phyloP scores from a whole-genome alignment of 2,329 filamentous ascomycete genomes.

The Ophiobolus disseminans region DNA sequence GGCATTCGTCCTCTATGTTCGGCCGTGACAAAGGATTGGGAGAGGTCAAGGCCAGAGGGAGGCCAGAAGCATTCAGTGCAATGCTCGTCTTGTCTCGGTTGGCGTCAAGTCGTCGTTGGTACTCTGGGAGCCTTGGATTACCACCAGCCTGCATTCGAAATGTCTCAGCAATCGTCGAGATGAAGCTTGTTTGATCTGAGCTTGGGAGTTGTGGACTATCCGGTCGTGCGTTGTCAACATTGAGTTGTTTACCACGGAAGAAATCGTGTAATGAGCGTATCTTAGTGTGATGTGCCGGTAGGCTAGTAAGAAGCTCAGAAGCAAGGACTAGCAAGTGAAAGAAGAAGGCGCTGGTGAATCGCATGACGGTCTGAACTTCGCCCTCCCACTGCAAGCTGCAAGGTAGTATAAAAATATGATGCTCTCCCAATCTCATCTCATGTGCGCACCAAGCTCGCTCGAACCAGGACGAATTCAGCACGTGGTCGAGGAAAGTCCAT shows the following conservation, averaged over 20 bases:
- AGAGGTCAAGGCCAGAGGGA: slow-evolving; percentile 48
- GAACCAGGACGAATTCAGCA: slow-evolving; percentile 53
- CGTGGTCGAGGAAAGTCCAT: slow-evolving; percentile 41
- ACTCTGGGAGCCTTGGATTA: slow-evolving; percentile 50
- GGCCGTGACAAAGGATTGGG: slow-evolving; percentile 37
- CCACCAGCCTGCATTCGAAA: slow-evolving; percentile 53
- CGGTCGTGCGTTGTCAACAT: slow-evolving; percentile 17
- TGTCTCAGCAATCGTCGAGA: slow-evolving; percentile 43
- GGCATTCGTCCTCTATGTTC: slow-evolving; percentile 49
- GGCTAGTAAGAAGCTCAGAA: slow-evolving; percentile 26
- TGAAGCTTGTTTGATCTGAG: slow-evolving; percentile 14
- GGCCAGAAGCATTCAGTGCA: slow-evolving; percentile 49
- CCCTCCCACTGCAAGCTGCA: slow-evolving; percentile 36
- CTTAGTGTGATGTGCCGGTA: slow-evolving; percentile 18
- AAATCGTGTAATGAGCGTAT: slow-evolving; percentile 31
- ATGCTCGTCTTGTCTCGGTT: slow-evolving; percentile 54
- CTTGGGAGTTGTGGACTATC: slow-evolving; percentile 18
- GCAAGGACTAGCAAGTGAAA: slow-evolving; percentile 50
- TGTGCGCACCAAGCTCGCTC: slow-evolving; percentile 55
- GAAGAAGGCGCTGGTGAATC: slow-evolving; percentile 53
- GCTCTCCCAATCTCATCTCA: slow-evolving; percentile 52
- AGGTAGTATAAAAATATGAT: slow-evolving; percentile 52
- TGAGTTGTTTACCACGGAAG: slow-evolving; percentile 20
- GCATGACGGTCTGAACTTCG: slow-evolving; percentile 35
- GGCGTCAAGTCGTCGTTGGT: slow-evolving; percentile 50